A percentile compares a stretch with the other conserved stretches of the same genome.
These are phyloP conservation scores for Pseudogymnoascus sp. DNA, from an alignment of 2,329 filamentous ascomycete species.

Conservation along the genomic window DNA sequence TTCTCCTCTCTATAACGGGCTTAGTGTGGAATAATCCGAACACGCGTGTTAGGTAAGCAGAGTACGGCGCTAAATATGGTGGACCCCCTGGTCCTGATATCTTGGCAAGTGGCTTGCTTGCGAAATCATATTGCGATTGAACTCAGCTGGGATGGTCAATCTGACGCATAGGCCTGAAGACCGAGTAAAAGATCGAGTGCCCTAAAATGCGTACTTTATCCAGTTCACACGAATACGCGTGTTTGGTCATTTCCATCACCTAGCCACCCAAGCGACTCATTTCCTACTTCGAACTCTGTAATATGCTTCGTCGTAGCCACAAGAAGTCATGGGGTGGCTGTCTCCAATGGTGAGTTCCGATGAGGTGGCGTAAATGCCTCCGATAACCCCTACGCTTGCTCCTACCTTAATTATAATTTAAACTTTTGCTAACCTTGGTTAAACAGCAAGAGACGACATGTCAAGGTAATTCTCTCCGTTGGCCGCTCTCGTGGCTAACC, in stretches of 20 bases:
- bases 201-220: not conserved
- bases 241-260: not conserved
- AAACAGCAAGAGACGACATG: slow-evolving; percentile 26
- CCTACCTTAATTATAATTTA: no score
- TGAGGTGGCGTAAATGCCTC: not conserved
- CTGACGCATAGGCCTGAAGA: not conserved
- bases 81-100: not conserved
- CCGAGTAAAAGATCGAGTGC: not conserved
- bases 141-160: not conserved
- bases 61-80: not conserved
- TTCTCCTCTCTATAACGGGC: not conserved
- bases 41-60: slow-evolving; percentile 4
- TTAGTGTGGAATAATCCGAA: not conserved
- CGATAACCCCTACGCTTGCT: not conserved
- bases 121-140: not conserved
- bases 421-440: slow-evolving; percentile 3
- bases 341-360: slow-evolving; percentile 21
- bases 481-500: not conserved
- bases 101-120: not conserved
- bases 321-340: slow-evolving; percentile 30
- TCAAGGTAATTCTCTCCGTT: slow-evolving; percentile 22
- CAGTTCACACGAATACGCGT: not conserved
- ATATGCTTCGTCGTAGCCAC: slow-evolving; percentile 25
- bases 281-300: not conserved
- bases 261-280: not conserved